A percentile compares a stretch with the other conserved stretches of the same genome.
Evolutionary conservation across 306 rosid species (phyloP).

Genomic region (Trifolium subterraneum): DNA sequence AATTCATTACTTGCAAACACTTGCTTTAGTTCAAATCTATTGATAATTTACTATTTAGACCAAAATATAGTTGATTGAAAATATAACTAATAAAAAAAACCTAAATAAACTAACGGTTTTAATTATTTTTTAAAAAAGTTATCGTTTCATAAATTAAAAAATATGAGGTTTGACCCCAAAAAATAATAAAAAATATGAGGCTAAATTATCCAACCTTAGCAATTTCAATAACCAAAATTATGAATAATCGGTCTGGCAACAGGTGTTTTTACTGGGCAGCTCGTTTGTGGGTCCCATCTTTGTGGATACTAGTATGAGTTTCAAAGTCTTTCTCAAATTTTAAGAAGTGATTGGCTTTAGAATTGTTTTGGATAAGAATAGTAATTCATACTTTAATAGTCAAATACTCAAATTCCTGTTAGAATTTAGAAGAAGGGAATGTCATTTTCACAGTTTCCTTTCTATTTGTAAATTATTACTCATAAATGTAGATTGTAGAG

Average conservation of each 20-base stretch:
- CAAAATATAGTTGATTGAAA: too few species aligned
- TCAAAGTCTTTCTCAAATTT: neutral
- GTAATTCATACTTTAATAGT: too few species aligned
- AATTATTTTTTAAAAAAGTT: too few species aligned
- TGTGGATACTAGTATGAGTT: slow-evolving; percentile 1
- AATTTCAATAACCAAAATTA: neutral
- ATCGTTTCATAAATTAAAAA: neutral
- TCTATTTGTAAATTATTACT: neutral
- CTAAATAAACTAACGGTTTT: too few species aligned
- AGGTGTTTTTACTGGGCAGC: neutral
- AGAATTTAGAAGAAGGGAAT: neutral
- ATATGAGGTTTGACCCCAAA: too few species aligned
- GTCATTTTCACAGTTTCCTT: neutral
- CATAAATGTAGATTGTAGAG: too few species aligned
- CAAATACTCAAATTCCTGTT: too few species aligned
- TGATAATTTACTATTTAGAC: too few species aligned
- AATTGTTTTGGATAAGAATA: slow-evolving; percentile 4
- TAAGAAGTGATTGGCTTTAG: neutral
- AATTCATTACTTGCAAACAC: too few species aligned
- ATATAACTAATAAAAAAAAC: too few species aligned
- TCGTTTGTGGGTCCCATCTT: slow-evolving; percentile 27
- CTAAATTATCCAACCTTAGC: neutral
- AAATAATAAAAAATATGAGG: too few species aligned
- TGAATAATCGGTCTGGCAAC: slow-evolving; percentile 1
- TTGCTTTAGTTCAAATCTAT: too few species aligned